Conservation (phyloP, 2,329 filamentous ascomycete species). For the Trichoderma oligosporum region DNA sequence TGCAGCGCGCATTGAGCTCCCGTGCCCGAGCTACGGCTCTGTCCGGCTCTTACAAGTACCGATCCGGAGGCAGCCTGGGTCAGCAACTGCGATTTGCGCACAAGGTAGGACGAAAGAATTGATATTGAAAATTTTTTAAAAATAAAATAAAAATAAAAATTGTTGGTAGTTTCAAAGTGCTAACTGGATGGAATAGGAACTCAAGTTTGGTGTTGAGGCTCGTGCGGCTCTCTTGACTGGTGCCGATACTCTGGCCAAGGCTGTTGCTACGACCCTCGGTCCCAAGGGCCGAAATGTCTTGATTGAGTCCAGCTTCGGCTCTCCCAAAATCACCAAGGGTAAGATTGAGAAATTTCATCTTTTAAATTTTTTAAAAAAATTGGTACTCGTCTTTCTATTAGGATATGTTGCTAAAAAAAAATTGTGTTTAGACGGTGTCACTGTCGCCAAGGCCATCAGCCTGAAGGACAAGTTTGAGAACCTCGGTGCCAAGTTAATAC, state of each 20-base stretch:
- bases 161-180: slow-evolving; percentile 31
- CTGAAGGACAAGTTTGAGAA: slow-evolving; percentile 99
- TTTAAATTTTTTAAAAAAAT: slow-evolving; percentile 25
- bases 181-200: slow-evolving; percentile 58
- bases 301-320: slow-evolving; percentile 97
- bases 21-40: slow-evolving; percentile 76
- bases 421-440: slow-evolving; percentile 68
- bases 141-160: too few species aligned
- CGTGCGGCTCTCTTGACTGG: slow-evolving; percentile 84
- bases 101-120: slow-evolving; percentile 62
- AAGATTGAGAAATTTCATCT: slow-evolving; percentile 23
- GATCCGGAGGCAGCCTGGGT: slow-evolving; percentile 61
- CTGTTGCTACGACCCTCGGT: slow-evolving; percentile 91
- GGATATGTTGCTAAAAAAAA: background rate
- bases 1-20: slow-evolving; percentile 93
- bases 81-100: slow-evolving; percentile 96
- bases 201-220: slow-evolving; percentile 96
- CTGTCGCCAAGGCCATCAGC: slow-evolving; percentile 81
- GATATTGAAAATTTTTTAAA: background rate
- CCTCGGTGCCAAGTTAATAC: slow-evolving; percentile 90
- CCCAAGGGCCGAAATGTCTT: slow-evolving; percentile 98
- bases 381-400: too few species aligned
- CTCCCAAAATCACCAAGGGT: slow-evolving; percentile 99
- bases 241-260: slow-evolving; percentile 95
- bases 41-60: slow-evolving; percentile 64